phyloP scores from a whole-genome alignment of 192 early-diverging fungal genomes.

The Ambispora gerdemannii region DNA sequence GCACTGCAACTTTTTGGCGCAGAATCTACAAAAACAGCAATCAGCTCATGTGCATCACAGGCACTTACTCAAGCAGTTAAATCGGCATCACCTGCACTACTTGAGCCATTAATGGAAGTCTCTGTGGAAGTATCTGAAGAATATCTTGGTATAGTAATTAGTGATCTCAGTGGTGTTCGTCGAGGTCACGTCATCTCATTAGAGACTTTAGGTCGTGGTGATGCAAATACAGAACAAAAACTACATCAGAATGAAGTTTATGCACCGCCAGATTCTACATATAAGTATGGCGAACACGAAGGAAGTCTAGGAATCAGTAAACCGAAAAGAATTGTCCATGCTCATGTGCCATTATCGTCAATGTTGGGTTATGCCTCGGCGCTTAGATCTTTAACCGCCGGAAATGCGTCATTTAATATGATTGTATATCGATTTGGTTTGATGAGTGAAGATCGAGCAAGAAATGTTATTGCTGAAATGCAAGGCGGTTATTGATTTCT shows the following conservation, averaged over 20 bases:
- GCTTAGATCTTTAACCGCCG: slow-evolving; percentile 83
- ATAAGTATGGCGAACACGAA: slow-evolving; percentile 27
- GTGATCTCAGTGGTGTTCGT: slow-evolving; percentile 76
- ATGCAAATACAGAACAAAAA: slow-evolving; percentile 35
- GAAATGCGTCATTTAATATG: slow-evolving; percentile 83
- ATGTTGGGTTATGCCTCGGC: slow-evolving; percentile 83
- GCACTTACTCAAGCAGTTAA: slow-evolving; percentile 57
- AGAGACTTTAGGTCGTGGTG: slow-evolving; percentile 36
- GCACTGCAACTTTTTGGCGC: slow-evolving; percentile 54
- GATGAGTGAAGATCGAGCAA: slow-evolving; percentile 70
- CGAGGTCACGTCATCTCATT: slow-evolving; percentile 68
- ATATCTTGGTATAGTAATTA: slow-evolving; percentile 72
- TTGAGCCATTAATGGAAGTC: slow-evolving; percentile 86
- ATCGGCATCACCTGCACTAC: slow-evolving; percentile 38
- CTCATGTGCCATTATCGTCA: slow-evolving; percentile 70
- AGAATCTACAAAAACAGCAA: slow-evolving; percentile 57
- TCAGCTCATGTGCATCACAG: slow-evolving; percentile 61
- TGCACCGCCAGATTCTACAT: slow-evolving; percentile 43
- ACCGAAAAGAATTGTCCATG: slow-evolving; percentile 43
- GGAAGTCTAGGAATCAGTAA: slow-evolving; percentile 29
- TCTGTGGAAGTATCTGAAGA: slow-evolving; percentile 64
- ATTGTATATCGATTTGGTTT: slow-evolving; percentile 75
- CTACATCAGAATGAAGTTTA: slow-evolving; percentile 36
- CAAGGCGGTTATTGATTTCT: slow-evolving; percentile 34
- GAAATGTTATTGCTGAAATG: slow-evolving; percentile 64